Conservation (phyloP, 495 filamentous ascomycete genomes). For the Podospora pseudocomata region DNA sequence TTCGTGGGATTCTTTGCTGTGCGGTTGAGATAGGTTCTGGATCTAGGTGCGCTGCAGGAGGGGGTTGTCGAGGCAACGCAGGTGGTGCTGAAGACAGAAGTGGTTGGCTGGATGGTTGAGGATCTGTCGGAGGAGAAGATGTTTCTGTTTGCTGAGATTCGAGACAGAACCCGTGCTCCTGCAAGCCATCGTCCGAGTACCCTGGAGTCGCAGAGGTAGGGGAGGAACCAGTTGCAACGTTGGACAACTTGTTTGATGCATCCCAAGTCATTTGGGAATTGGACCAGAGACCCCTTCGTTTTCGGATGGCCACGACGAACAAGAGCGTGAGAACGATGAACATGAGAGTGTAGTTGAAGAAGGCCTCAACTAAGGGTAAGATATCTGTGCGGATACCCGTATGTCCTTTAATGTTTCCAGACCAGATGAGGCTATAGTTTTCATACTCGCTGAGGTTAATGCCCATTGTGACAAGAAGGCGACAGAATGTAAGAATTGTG, state of each 20-base stretch:
- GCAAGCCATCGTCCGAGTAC: neutral
- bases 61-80: neutral
- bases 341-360: constrained; percentile 18
- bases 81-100: neutral
- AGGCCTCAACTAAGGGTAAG: constrained; percentile 8
- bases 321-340: constrained; percentile 23
- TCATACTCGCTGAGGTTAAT: neutral
- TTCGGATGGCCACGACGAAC: constrained; percentile 17
- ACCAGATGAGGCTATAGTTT: neutral
- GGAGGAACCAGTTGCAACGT: neutral
- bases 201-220: neutral
- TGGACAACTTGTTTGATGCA: neutral
- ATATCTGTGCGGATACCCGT: neutral
- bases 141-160: neutral
- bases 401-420: neutral
- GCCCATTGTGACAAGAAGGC: constrained; percentile 11
- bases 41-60: neutral
- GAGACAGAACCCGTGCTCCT: neutral
- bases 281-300: constrained; percentile 20
- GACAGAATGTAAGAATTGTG: constrained; percentile 19
- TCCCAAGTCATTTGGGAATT: constrained; percentile 12
- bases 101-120: neutral
- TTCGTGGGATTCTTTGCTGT: neutral
- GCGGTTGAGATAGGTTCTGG: neutral
- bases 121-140: neutral